Evolutionary conservation across 2,329 filamentous ascomycete species (phyloP), one percentile per base, ranked within the genome.

Genomic region (Elsinoe australis): DNA sequence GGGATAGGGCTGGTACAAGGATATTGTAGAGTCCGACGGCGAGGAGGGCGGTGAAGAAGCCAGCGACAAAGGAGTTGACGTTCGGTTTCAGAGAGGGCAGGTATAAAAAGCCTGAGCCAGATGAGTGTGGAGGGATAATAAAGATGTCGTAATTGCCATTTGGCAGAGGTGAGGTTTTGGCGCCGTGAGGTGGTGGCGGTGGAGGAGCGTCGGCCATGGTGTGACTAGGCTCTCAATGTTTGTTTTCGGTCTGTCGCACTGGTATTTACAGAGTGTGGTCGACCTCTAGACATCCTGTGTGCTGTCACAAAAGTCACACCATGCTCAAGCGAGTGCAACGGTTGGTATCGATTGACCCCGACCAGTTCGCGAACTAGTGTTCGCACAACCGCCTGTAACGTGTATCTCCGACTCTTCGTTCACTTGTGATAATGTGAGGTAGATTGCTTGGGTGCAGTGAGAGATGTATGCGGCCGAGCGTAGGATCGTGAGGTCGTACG

Each of bases 101-200:
- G 65, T 96, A 95, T 21, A 96, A 72, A 66, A 95, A 95, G 26
- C 90, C 90, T 0, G 82, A 80, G 47, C 90, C 90, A 5, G 89
- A 77, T 8, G 88, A 90, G 65, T 95, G 88, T 38, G 89, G 87
- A 5, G 90, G 90, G 60, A 96, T 89, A 64, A 95, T 84, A 70
- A 95, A 95, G 62, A 96, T 94, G 71, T 96, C 90, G 67, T 95
- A 96, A 63, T 92, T 94, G 49, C 90, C 89, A 1, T 85, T 76
- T 2, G 90, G 90, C 39, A 95, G 72, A 49, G 85, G 83, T 19
- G 72, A 71, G n/a, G 65, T 62, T 29, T 78, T 83, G 61, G 80
- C 75, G 67, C 88, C 87, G 69, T 95, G 88, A 54, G 87, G 87
- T 62, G 88, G 88, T 56, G 85, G 86, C 56, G 87, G 87, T 55